phyloP scores from a whole-genome alignment of 108 stramenopile species.

The Craspedostauros australis region DNA sequence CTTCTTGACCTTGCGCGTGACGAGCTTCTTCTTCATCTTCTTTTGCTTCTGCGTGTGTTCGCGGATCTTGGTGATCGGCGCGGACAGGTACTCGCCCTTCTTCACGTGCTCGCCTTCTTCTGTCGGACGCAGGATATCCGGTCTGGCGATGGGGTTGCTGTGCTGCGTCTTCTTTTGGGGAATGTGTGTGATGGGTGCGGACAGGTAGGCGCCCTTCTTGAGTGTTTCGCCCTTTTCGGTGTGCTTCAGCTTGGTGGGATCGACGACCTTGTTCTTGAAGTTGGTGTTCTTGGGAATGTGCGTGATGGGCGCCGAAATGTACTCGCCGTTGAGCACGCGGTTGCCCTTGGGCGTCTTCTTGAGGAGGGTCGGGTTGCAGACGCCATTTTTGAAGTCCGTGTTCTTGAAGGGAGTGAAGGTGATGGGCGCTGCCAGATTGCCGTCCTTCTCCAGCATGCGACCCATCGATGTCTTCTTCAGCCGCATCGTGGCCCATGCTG shows the following conservation, averaged over 20 bases:
- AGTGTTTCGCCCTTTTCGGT: background rate
- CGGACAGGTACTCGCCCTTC: background rate
- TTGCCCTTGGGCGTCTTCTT: too few relatives aligned
- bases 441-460: slow-evolving; percentile 9
- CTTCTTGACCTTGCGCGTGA: too few relatives aligned
- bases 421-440: slow-evolving; percentile 18
- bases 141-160: background rate
- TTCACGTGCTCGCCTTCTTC: background rate
- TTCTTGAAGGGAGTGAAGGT: too few relatives aligned
- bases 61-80: too few relatives aligned
- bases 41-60: slow-evolving; percentile 6
- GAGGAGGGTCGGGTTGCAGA: too few relatives aligned
- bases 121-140: background rate
- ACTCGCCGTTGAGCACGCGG: background rate
- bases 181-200: background rate
- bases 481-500: slow-evolving; percentile 17
- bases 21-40: too few relatives aligned
- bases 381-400: too few relatives aligned
- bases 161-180: background rate
- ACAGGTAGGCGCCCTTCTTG: background rate
- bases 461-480: slow-evolving; percentile 13
- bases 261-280: background rate
- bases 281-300: background rate
- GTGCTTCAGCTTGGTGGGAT: background rate
- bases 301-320: background rate